These are phyloP conservation scores for Monilinia laxa DNA, from an alignment of 2,329 filamentous ascomycete genomes.

Conservation along the genomic window DNA sequence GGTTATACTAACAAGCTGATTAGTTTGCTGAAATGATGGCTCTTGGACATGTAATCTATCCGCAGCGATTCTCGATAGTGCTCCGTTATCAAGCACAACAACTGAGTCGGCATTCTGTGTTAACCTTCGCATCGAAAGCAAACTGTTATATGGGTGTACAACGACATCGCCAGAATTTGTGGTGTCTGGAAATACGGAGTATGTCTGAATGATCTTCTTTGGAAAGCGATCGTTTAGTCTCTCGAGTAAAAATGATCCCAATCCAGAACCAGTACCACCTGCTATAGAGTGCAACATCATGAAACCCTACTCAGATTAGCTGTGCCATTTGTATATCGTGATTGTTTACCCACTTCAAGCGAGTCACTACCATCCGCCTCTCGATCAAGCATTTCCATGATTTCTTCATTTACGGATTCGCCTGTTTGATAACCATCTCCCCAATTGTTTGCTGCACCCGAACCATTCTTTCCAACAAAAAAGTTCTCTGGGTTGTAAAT, in stretches of 20 bases:
- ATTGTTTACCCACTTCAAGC: slow-evolving; percentile 63
- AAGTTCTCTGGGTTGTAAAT: slow-evolving; percentile 99
- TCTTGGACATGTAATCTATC: slow-evolving; percentile 93
- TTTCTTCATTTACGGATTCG: slow-evolving; percentile 89
- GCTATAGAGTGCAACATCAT: slow-evolving; percentile 99
- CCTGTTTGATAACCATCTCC: slow-evolving; percentile 93
- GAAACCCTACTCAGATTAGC: slow-evolving; percentile 64
- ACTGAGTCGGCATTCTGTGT: slow-evolving; percentile 98
- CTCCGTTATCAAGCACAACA: slow-evolving; percentile 94
- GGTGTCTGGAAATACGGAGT: slow-evolving; percentile 96
- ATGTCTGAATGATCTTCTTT: slow-evolving; percentile 98
- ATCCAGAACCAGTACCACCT: slow-evolving; percentile 91
- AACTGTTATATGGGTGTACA: slow-evolving; percentile 96
- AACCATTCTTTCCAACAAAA: slow-evolving; percentile 90
- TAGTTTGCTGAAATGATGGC: slow-evolving; percentile 95
- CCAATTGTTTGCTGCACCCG: slow-evolving; percentile 97
- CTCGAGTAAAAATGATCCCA: slow-evolving; percentile 93
- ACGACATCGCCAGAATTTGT: slow-evolving; percentile 86
- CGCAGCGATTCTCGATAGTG: slow-evolving; percentile 87
- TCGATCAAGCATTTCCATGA: slow-evolving; percentile 99
- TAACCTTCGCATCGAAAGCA: slow-evolving; percentile 84
- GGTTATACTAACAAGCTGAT: slow-evolving; percentile 68
- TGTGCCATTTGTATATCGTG: neutral
- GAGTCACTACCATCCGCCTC: slow-evolving; percentile 98
- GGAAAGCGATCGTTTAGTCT: slow-evolving; percentile 95